phyloP scores from a whole-genome alignment of 2,329 filamentous ascomycete genomes.

The Hypoxylon sp. region DNA sequence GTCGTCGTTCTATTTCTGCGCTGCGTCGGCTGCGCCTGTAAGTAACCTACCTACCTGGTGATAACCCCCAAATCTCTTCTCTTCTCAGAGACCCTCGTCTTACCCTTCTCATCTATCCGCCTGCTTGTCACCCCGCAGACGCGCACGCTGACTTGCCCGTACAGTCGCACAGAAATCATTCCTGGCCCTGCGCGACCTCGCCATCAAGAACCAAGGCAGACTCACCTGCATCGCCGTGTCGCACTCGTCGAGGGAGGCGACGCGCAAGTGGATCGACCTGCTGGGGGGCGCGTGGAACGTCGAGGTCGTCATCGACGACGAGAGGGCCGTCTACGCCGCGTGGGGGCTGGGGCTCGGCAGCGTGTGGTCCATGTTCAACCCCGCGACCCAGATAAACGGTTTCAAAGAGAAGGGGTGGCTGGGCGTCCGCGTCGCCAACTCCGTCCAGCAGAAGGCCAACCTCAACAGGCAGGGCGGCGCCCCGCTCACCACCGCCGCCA shows the following conservation, averaged over 20 bases:
- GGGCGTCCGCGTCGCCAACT: conserved; percentile 61
- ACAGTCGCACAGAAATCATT: conserved; percentile 69
- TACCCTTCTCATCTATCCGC: conserved; percentile 12
- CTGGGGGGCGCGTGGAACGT: conserved; percentile 69
- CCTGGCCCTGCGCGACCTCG: conserved; percentile 65
- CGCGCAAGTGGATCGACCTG: conserved; percentile 67
- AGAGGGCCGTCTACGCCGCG: conserved; percentile 67
- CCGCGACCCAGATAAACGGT: conserved; percentile 62
- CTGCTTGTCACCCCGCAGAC: not conserved
- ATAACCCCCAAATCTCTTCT: not conserved
- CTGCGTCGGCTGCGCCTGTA: conserved; percentile 68
- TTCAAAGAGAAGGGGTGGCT: conserved; percentile 69
- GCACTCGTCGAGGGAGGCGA: conserved; percentile 68
- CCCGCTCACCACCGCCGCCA: not conserved
- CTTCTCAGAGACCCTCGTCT: not conserved
- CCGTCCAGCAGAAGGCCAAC: conserved; percentile 55
- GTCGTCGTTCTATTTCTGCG: conserved; percentile 65
- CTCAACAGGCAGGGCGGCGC: conserved; percentile 42
- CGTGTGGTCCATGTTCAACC: conserved; percentile 66
- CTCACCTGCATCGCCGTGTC: conserved; percentile 69
- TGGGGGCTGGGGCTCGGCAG: conserved; percentile 68
- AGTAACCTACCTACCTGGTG: conserved; percentile 45
- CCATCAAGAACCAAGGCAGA: conserved; percentile 61
- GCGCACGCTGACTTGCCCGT: conserved; percentile 18
- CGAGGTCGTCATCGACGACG: conserved; percentile 66